Percentiles rank a stretch among this genome's conserved stretches.
Evolutionary conservation across 2,329 filamentous ascomycete genomes (phyloP).

Genomic region (Colletotrichum noveboracense): DNA sequence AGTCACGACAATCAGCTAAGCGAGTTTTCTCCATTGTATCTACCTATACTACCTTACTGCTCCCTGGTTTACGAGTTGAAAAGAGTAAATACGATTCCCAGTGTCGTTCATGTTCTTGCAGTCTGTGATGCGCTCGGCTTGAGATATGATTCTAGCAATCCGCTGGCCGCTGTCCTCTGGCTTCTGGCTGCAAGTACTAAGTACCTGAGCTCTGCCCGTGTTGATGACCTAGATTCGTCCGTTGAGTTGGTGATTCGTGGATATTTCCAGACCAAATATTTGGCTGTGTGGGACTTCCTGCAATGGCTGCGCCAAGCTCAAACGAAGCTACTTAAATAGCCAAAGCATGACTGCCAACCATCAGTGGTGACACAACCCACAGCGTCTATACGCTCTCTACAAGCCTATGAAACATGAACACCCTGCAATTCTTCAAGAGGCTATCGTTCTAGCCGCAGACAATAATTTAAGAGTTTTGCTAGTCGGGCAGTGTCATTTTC

Average conservation of each 20-base stretch:
- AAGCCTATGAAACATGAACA: not conserved
- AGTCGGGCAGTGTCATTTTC: no score
- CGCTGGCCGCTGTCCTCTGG: not conserved
- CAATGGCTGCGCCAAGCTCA: not conserved
- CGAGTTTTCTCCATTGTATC: not conserved
- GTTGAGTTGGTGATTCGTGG: not conserved
- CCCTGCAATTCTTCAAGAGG: not conserved
- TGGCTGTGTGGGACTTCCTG: not conserved
- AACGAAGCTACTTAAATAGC: not conserved
- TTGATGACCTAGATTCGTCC: not conserved
- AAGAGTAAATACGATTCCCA: conserved; percentile 6
- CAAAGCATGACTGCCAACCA: not conserved
- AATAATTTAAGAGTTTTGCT: no score
- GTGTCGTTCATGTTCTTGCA: not conserved
- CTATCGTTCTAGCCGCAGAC: not conserved
- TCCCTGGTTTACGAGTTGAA: not conserved
- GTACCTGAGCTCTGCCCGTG: not conserved
- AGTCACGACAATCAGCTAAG: not conserved
- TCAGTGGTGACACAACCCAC: not conserved
- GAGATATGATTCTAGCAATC: not conserved
- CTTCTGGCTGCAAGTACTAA: not conserved
- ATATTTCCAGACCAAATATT: not conserved
- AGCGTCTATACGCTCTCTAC: not conserved
- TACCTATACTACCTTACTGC: not conserved
- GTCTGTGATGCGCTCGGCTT: not conserved